phyloP scores from a whole-genome alignment of 1,284 basidiomycete genomes.

The Cryptococcus floricola region DNA sequence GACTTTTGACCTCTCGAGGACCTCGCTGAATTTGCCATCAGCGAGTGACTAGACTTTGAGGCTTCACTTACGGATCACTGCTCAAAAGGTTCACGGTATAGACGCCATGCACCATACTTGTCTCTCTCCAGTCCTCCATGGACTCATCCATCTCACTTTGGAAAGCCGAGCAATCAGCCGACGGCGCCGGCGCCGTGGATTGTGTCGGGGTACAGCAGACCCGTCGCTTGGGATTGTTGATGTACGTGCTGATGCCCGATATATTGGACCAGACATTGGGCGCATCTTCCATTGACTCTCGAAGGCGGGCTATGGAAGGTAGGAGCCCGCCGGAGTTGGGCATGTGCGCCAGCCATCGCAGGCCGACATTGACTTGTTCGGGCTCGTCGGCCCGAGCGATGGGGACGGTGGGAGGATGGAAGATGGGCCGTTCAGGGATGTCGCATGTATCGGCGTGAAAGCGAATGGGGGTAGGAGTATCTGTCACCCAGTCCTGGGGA shows the following conservation, averaged over 20 bases:
- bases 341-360: constrained; percentile 6
- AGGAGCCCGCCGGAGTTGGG: constrained; percentile 12
- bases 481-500: background rate
- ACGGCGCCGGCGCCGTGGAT: background rate
- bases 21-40: constrained; percentile 1
- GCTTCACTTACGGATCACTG: constrained; percentile 10
- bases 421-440: constrained; percentile 1
- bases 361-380: background rate
- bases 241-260: constrained; percentile 11
- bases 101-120: constrained; percentile 16
- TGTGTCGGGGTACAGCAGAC: background rate
- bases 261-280: background rate
- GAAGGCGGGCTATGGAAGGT: background rate
- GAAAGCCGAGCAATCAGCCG: background rate
- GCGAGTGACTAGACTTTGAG: background rate
- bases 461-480: background rate
- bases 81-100: constrained; percentile 19
- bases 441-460: background rate
- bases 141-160: background rate
- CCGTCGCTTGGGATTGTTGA: constrained; percentile 8
- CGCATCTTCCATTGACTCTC: background rate
- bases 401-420: background rate
- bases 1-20: constrained; percentile 6
- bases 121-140: background rate
- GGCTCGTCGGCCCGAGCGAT: background rate